Evolutionary conservation across 805 yeast genomes (phyloP), one percentile per base, ranked within the genome.

Genomic region (Ogataea parapolymorpha): DNA sequence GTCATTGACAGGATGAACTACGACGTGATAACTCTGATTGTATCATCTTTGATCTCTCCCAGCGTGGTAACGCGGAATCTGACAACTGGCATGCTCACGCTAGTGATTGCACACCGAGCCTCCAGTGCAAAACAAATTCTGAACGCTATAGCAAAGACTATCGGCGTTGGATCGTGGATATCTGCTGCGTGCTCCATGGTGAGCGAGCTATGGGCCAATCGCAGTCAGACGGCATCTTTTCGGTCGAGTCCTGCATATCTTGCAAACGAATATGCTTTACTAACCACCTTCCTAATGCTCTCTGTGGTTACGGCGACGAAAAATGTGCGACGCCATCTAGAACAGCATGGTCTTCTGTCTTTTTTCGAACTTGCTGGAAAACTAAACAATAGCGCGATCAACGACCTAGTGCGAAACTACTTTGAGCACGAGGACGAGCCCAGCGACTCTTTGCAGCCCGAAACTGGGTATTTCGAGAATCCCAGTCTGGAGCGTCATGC

Each of bases 31-130:
- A 77, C 74, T 26, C 78, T 93, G 1, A 70, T 89, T 6, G 67
- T 86, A 0, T 79, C 85, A 26, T 85, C 93, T 7, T 65, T 93
- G 33, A 59, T 84, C 7, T 86, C 96, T 3, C 80, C 89, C 0
- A 72, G 86, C 41, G 65, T 89, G 26, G 67, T 81, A 2, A 88
- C 97, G 0, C 70, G 96, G 49, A 83, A 79, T 50, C 68, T 82
- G 26, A 93, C 88, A 1, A 82, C 91, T 2, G 96, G 90, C 46
- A 75, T 90, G 48, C 65, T 89, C 37, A 72, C 78, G 18, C 72
- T 79, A 35, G 55, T 82, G 7, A 42, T 59, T 16, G 58, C 58
- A 0, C 53, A 58, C 26, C 46, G 47, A 12, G 47, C 44, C n/a
- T 16, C 41, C 12, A 25, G 39, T 2, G 54, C 61, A 9, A 7